Conservation (phyloP, 2,329 filamentous ascomycete species). For the Sarocladium brachiariae region DNA sequence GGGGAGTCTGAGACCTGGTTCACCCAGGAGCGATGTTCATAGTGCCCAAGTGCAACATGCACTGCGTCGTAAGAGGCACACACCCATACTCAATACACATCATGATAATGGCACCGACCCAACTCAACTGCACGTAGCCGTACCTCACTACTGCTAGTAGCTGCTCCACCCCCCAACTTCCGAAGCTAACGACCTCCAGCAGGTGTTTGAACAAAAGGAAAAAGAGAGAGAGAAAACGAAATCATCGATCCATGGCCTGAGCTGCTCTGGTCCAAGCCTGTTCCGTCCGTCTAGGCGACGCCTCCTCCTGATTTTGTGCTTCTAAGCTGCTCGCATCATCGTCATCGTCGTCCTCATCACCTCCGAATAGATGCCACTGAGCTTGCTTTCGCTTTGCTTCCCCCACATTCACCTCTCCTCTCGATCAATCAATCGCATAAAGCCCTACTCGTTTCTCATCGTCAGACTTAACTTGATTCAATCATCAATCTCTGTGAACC, state of each 20-base stretch:
- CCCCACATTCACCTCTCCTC: neutral
- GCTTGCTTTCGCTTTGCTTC: neutral
- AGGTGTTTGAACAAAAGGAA: neutral
- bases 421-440: too few species aligned
- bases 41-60: too few species aligned
- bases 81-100: too few species aligned
- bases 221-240: neutral
- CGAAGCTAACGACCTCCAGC: constrained; percentile 2
- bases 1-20: too few species aligned
- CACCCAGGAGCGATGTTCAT: too few species aligned
- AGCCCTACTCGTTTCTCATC: neutral
- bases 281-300: too few species aligned
- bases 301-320: neutral
- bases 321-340: too few species aligned
- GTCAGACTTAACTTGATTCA: neutral
- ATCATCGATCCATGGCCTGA: neutral
- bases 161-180: neutral
- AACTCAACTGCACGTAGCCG: too few species aligned
- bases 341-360: neutral
- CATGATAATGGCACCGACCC: too few species aligned
- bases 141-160: neutral
- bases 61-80: too few species aligned
- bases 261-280: too few species aligned
- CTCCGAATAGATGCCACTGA: neutral
- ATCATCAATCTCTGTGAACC: too few species aligned